Base-by-base conservation (phyloP, 257 asterid species). In the Cinchona pubescens region DNA sequence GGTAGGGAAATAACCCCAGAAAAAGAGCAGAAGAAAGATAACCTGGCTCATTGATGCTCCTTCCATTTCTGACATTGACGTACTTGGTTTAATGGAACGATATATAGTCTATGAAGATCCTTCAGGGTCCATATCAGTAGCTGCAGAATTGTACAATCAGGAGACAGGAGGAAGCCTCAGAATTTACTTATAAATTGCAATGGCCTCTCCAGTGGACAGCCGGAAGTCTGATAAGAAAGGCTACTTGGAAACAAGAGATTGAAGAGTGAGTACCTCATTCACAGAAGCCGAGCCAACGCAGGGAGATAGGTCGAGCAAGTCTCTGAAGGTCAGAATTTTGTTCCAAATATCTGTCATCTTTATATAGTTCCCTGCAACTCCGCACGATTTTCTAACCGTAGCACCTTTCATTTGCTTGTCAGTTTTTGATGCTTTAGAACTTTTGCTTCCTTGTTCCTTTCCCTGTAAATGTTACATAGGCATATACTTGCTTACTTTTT, bases 251-350 rank as follows among this genome's bases (percentile, higher is more conserved):
- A 29, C 59, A 14, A 30, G 27, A 63, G 48, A 61, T 3, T 48
- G 74, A 65, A 62, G 9, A 7, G 35, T 72, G 9, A 7, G 35
- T 72, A 91, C 98, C 97, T 94, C 90, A 64, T 80, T 82, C 46
- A 85, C 79, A 35, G 96, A 77, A 69, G 88, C 89, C 49, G 97
- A 86, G 67, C 87, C 90, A 25, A 42, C 64, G 25, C 95, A 90
- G 45, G 99, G 99, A 77, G 91, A 77, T 66, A 94, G 79, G 80
- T 94, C 99, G 3, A 94, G 90, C 79, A 90, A 85, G 90, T 92
- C 96, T 69, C 99, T 83, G 58, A 94, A 86, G 83, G 84, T 83
- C 7, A 90, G 81, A 73, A 91, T 79, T 82, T 94, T 88, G 87
- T 79, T 89, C 82, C 82, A 80, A 59, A 92, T 84, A 70, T 86